These are phyloP conservation scores for Bacterosira constricta DNA, from an alignment of 108 stramenopile species.

Conservation along the genomic window DNA sequence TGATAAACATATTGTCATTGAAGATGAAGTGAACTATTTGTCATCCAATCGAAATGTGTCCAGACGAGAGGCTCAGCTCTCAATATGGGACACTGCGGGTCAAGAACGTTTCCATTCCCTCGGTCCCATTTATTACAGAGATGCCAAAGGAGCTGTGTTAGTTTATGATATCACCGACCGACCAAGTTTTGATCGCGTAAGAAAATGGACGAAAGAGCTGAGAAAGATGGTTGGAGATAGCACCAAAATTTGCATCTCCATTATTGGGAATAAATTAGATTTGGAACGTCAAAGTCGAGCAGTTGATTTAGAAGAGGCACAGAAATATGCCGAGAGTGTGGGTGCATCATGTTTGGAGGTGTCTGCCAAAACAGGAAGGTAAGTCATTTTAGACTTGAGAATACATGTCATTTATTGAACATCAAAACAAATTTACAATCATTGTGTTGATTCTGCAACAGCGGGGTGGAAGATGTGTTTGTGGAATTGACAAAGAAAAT, in stretches of 20 bases:
- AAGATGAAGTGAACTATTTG: not conserved
- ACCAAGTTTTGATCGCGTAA: slow-evolving; percentile 90
- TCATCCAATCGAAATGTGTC: slow-evolving; percentile 4
- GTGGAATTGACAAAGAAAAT: slow-evolving; percentile 29
- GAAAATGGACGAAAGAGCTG: slow-evolving; percentile 94
- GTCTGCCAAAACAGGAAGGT: slow-evolving; percentile 55
- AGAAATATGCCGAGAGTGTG: slow-evolving; percentile 20
- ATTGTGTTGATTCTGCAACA: not conserved
- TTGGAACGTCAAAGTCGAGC: slow-evolving; percentile 23
- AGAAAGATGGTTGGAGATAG: slow-evolving; percentile 42
- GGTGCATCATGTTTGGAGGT: slow-evolving; percentile 84
- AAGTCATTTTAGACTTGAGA: not conserved
- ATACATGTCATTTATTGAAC: not conserved
- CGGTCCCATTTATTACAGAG: slow-evolving; percentile 97
- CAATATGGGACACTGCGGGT: slow-evolving; percentile 99
- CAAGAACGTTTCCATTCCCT: slow-evolving; percentile 97
- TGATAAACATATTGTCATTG: slow-evolving; percentile 34
- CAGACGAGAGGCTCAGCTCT: slow-evolving; percentile 28
- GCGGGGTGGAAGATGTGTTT: slow-evolving; percentile 29
- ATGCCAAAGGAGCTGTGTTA: slow-evolving; percentile 95
- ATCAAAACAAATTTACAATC: not conserved
- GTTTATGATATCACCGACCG: slow-evolving; percentile 98
- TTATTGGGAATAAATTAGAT: slow-evolving; percentile 53
- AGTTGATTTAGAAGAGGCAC: slow-evolving; percentile 19
- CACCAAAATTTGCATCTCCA: slow-evolving; percentile 32